These are phyloP conservation scores for Cytospora leucostoma DNA, from an alignment of 2,329 filamentous ascomycete genomes.

Conservation along the genomic window DNA sequence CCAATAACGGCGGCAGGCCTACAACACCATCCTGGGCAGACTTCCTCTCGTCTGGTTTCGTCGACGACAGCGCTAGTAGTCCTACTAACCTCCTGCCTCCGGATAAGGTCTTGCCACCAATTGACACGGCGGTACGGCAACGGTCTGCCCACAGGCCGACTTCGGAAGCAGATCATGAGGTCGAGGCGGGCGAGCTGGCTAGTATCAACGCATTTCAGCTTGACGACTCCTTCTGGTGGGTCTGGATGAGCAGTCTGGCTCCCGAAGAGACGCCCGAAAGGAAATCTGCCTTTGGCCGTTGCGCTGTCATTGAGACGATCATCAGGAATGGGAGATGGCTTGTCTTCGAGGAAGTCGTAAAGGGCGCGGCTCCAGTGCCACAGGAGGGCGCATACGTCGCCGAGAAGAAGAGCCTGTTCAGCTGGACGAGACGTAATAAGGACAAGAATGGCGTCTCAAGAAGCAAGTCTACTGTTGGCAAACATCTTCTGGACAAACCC, in stretches of 20 bases:
- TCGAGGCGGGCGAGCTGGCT: slow-evolving; percentile 91
- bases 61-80: slow-evolving; percentile 68
- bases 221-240: slow-evolving; percentile 99
- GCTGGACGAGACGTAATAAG: slow-evolving; percentile 73
- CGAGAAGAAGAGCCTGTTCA: slow-evolving; percentile 94
- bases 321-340: slow-evolving; percentile 85
- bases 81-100: slow-evolving; percentile 77
- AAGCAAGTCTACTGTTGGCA: slow-evolving; percentile 66
- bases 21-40: slow-evolving; percentile 98
- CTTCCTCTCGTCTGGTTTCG: slow-evolving; percentile 91
- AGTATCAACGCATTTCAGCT: slow-evolving; percentile 85
- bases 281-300: slow-evolving; percentile 92
- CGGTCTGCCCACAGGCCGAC: slow-evolving; percentile 78
- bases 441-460: slow-evolving; percentile 51
- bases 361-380: slow-evolving; percentile 84
- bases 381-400: slow-evolving; percentile 86
- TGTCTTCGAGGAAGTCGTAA: slow-evolving; percentile 94
- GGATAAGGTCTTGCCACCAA: slow-evolving; percentile 86
- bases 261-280: slow-evolving; percentile 80
- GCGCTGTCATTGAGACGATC: slow-evolving; percentile 85
- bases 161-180: slow-evolving; percentile 64
- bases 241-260: slow-evolving; percentile 96
- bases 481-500: slow-evolving; percentile 54
- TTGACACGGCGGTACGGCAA: slow-evolving; percentile 70
- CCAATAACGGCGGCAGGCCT: slow-evolving; percentile 68